phyloP scores from a whole-genome alignment of 352 stramenopile genomes.

The Globisporangium spiculum region DNA sequence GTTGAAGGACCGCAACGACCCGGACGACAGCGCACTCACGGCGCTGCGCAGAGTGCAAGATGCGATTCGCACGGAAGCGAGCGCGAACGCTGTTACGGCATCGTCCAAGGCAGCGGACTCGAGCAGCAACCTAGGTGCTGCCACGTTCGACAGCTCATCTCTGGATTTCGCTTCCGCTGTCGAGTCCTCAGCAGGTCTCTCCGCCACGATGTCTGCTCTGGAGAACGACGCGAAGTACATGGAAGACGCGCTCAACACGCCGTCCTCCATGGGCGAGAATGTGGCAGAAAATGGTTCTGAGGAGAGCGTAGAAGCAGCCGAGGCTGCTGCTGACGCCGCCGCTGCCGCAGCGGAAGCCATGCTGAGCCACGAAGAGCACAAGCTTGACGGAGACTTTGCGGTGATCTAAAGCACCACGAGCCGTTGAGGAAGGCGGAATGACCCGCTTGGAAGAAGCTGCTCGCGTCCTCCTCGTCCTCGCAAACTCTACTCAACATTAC shows the following conservation, averaged over 20 bases:
- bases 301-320: not conserved
- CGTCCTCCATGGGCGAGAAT: slow-evolving; percentile 5
- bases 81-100: slow-evolving; percentile 14
- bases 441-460: not conserved
- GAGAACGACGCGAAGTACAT: slow-evolving; percentile 19
- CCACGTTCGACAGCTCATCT: slow-evolving; percentile 16
- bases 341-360: slow-evolving; percentile 9
- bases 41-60: slow-evolving; percentile 64
- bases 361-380: slow-evolving; percentile 13
- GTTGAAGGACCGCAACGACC: slow-evolving; percentile 66
- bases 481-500: not conserved
- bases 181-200: slow-evolving; percentile 11
- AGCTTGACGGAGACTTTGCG: slow-evolving; percentile 11
- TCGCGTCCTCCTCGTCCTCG: not conserved
- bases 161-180: slow-evolving; percentile 15
- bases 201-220: slow-evolving; percentile 15
- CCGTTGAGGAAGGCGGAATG: not conserved
- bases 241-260: slow-evolving; percentile 15
- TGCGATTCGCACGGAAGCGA: slow-evolving; percentile 49
- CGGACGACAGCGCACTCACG: slow-evolving; percentile 51
- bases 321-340: not conserved
- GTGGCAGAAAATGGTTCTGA: not conserved
- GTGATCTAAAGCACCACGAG: not conserved
- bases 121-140: not conserved
- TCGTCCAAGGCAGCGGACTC: not conserved